phyloP scores from a whole-genome alignment of 192 early-diverging fungal genomes.

The Mortierella hygrophila region DNA sequence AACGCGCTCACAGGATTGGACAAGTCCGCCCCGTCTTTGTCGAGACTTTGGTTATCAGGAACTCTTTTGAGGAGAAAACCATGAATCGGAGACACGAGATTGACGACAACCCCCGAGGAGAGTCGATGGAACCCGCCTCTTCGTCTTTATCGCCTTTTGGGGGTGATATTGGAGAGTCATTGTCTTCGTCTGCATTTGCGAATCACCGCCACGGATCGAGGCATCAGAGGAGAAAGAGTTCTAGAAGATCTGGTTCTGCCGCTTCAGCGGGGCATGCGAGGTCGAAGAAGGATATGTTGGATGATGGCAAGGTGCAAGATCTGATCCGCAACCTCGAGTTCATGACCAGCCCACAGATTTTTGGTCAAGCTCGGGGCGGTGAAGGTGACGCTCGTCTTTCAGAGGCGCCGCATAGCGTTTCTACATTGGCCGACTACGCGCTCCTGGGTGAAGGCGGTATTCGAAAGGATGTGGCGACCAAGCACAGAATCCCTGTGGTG shows the following conservation, averaged over 20 bases:
- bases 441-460: neutral
- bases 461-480: neutral
- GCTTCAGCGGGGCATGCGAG: neutral
- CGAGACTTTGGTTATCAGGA: conserved; percentile 67
- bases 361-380: neutral
- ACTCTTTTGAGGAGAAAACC: conserved; percentile 69
- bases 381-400: neutral
- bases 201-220: neutral
- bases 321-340: conserved; percentile 25
- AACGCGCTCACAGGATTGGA: conserved; percentile 87
- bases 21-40: conserved; percentile 71
- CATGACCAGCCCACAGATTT: conserved; percentile 5
- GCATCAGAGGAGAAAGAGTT: neutral
- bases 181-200: neutral
- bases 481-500: neutral
- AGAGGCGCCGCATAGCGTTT: neutral
- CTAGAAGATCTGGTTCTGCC: neutral
- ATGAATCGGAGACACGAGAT: conserved; percentile 43
- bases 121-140: neutral
- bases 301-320: conserved; percentile 29
- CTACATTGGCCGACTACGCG: neutral
- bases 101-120: neutral
- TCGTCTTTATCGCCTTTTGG: neutral
- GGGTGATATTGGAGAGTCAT: neutral
- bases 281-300: conserved; percentile 1